Evolutionary conservation across 192 early-diverging fungal genomes (phyloP).

Genomic region (Backusella psychrophila): DNA sequence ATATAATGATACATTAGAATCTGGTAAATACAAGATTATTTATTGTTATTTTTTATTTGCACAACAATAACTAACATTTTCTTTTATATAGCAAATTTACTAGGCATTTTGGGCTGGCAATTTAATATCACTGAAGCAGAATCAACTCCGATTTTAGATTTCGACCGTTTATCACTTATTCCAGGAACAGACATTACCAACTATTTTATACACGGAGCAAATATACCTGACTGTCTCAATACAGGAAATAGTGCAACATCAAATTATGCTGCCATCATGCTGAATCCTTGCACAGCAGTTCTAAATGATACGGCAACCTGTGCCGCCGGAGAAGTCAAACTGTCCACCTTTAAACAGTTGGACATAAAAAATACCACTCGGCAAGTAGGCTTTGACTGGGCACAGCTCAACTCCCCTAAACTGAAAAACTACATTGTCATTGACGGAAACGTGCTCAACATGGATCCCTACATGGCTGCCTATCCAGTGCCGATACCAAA

Average conservation of each 20-base stretch:
- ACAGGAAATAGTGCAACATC: constrained; percentile 27
- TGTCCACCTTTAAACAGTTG: constrained; percentile 4
- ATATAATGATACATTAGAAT: constrained; percentile 34
- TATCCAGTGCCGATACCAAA: constrained; percentile 30
- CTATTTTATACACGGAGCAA: constrained; percentile 37
- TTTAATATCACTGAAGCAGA: constrained; percentile 33
- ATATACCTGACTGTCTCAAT: constrained; percentile 26
- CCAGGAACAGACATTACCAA: constrained; percentile 62
- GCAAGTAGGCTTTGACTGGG: constrained; percentile 69
- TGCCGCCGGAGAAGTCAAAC: constrained; percentile 33
- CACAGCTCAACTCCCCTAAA: constrained; percentile 37
- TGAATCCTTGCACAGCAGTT: constrained; percentile 40
- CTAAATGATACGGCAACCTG: constrained; percentile 43
- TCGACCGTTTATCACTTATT: constrained; percentile 26
- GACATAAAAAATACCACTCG: constrained; percentile 37
- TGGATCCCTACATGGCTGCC: constrained; percentile 58
- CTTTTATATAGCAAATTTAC: constrained; percentile 15
- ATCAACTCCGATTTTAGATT: constrained; percentile 30
- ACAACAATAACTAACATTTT: constrained; percentile 7
- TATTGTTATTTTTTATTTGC: no score
- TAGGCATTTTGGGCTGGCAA: constrained; percentile 48
- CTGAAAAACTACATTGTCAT: constrained; percentile 63
- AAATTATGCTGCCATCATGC: constrained; percentile 38
- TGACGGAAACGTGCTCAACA: constrained; percentile 72
- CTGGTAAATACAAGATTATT: constrained; percentile 18